These are phyloP conservation scores for Sphaerosporella brunnea DNA, from an alignment of 495 filamentous ascomycete genomes.

Conservation along the genomic window DNA sequence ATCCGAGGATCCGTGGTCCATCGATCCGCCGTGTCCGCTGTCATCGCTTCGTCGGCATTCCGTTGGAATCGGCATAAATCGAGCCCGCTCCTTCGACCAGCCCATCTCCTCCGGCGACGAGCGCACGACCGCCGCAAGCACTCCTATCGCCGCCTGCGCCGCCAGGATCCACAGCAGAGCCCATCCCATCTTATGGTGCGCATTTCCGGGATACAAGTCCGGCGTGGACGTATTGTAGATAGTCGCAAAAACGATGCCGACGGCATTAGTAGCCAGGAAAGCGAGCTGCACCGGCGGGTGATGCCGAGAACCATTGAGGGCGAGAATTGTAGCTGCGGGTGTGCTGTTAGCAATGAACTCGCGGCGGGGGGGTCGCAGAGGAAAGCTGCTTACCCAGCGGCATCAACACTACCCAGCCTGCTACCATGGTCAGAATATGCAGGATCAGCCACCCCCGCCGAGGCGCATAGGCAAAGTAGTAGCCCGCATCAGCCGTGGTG, in stretches of 20 bases:
- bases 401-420: constrained; percentile 69
- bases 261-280: constrained; percentile 54
- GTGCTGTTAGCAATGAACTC: not conserved
- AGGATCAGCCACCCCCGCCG: constrained; percentile 49
- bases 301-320: constrained; percentile 59
- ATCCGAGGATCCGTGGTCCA: not conserved
- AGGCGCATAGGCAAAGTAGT: constrained; percentile 59
- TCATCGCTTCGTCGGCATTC: constrained; percentile 62
- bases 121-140: constrained; percentile 37
- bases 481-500: constrained; percentile 25
- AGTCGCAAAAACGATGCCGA: constrained; percentile 52
- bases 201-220: constrained; percentile 74
- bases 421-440: constrained; percentile 64
- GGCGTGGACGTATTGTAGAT: constrained; percentile 71
- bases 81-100: constrained; percentile 30
- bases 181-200: constrained; percentile 84
- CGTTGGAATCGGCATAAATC: constrained; percentile 52
- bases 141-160: constrained; percentile 48
- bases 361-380: no score
- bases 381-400: constrained; percentile 51
- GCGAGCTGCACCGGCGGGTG: constrained; percentile 53
- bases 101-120: constrained; percentile 4
- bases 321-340: constrained; percentile 59
- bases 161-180: constrained; percentile 52
- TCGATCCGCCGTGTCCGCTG: constrained; percentile 63